phyloP scores from a whole-genome alignment of 2,329 filamentous ascomycete genomes.

The Venturia carpophila region DNA sequence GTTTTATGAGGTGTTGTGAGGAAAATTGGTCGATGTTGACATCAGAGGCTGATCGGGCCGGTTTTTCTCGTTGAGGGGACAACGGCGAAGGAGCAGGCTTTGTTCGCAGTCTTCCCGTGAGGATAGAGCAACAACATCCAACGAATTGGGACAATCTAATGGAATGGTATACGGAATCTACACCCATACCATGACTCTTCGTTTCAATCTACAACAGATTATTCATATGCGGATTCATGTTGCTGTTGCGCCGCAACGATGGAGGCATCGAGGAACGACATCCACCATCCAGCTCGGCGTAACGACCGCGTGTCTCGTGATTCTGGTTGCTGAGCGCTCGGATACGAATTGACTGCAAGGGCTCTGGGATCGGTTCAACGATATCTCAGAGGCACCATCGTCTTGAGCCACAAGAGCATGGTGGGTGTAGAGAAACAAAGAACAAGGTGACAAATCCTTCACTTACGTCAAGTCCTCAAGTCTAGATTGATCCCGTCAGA shows the following conservation, averaged over 20 bases:
- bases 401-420: no score
- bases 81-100: neutral
- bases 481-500: neutral
- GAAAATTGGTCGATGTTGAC: neutral
- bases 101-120: neutral
- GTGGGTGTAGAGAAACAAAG: no score
- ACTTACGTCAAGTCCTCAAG: no score
- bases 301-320: neutral
- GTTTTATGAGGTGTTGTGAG: neutral
- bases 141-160: neutral
- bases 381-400: no score
- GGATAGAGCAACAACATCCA: neutral
- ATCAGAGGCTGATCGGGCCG: neutral
- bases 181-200: neutral
- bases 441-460: no score
- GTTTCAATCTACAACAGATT: neutral
- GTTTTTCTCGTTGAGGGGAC: neutral
- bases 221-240: neutral
- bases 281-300: neutral
- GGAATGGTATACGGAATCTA: neutral
- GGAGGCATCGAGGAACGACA: no score
- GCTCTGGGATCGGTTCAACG: no score
- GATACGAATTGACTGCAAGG: no score
- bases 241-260: constrained; percentile 3
- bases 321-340: neutral